Base-by-base conservation (phyloP, 1,284 basidiomycete species). In the Fomitiporia mediterranea region DNA sequence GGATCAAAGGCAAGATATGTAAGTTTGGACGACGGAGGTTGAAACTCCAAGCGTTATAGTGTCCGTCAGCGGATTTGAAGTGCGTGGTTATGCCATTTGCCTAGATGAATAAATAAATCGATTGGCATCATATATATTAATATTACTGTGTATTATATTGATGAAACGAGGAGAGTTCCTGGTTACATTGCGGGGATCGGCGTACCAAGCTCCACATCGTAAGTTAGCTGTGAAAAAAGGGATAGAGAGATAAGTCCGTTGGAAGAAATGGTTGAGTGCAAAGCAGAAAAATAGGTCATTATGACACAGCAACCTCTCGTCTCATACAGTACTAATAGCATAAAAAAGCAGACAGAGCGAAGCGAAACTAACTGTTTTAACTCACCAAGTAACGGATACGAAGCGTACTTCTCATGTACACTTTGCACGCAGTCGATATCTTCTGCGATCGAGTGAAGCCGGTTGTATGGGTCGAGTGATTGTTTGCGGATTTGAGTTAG, bases 51-150 rank as follows among this genome's bases (percentile, higher is more conserved):
- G 91, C 84, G 28, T 83, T 80, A 60, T 83, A 87, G 65, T 98
- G 96, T 0, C 96, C 96, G 65, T 99, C 96, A 0, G 95, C 98
- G 0, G 94, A 96, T 70, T 99, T 99, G 80, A 98, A 98, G 74
- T 99, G 98, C 11, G 88, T 90, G 0, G 79, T 73, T 42, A 72
- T 65, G 32, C 69, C 54, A 15, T 67, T 69, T 8, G 74, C 65
- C 77, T 78, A 11, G 49, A 25, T 6, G 34, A 13, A 51, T 19
- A 34, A 46, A 32, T 51, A 54, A 50, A 46, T 63, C 48, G 44
- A 51, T 34, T 42, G 55, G 44, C 15, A 15, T 34, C 1, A 42
- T 13, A 47, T 59, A 58, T 7, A 52, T 49, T 43, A 46, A 39
- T 54, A 51, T 44, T 19, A 55, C 78, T 65, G n/a, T n/a, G n/a